Evolutionary conservation across 306 rosid species (phyloP).

Genomic region (barrel medic (Medicago truncatula)): DNA sequence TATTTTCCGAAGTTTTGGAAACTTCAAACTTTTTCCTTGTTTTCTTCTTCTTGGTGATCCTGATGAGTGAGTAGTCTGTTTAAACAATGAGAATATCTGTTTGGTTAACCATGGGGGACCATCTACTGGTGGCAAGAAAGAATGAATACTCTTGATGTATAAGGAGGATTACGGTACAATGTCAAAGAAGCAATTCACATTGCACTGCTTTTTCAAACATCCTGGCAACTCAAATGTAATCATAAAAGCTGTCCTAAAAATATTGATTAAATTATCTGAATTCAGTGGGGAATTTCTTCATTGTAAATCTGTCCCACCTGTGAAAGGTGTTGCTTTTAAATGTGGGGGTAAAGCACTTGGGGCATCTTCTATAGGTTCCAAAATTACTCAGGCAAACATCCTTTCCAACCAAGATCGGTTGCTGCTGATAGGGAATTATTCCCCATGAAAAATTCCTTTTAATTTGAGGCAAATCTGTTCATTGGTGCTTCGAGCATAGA

Average conservation of each 20-base stretch:
- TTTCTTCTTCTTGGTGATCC: conserved; percentile 1
- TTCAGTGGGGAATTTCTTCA: conserved; percentile 75
- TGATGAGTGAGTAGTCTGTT: conserved; percentile 42
- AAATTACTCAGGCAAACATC: conserved; percentile 59
- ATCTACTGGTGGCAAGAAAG: conserved; percentile 44
- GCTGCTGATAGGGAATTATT: conserved; percentile 76
- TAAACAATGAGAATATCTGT: conserved; percentile 44
- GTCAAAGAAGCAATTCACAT: conserved; percentile 56
- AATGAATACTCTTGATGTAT: conserved; percentile 44
- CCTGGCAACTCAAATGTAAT: conserved; percentile 53
- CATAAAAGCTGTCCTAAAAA: conserved; percentile 62
- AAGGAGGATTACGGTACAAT: conserved; percentile 41
- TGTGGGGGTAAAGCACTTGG: conserved; percentile 59
- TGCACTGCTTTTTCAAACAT: conserved; percentile 52
- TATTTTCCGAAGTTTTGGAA: conserved; percentile 35
- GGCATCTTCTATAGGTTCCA: conserved; percentile 68
- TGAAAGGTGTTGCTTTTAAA: conserved; percentile 58
- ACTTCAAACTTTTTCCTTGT: conserved; percentile 21
- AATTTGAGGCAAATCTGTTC: conserved; percentile 57
- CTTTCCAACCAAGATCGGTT: conserved; percentile 71
- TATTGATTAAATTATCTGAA: conserved; percentile 63
- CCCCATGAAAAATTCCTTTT: conserved; percentile 55
- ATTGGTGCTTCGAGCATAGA: conserved; percentile 53
- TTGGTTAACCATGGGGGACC: conserved; percentile 50
- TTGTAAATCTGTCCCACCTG: conserved; percentile 61